These are phyloP conservation scores for Solanum hybrid DNA, from an alignment of 305 asterid species.

Conservation along the genomic window DNA sequence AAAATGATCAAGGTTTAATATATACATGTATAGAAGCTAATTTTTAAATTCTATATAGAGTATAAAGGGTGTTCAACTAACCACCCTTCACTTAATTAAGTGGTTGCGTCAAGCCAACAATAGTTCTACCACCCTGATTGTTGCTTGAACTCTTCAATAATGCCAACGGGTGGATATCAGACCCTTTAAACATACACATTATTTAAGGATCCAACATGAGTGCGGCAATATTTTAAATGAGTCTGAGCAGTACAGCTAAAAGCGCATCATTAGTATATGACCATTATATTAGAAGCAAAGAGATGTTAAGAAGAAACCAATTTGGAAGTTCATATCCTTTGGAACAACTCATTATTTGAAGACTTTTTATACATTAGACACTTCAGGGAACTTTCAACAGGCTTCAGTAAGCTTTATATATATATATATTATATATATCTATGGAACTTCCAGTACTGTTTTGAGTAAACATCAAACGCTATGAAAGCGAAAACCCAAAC, in stretches of 20 bases:
- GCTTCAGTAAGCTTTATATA: constrained; percentile 13
- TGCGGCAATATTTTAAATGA: not conserved
- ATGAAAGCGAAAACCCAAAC: not conserved
- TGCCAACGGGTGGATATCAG: not conserved
- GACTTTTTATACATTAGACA: constrained; percentile 20
- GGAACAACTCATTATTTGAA: constrained; percentile 31
- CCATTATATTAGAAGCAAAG: not conserved
- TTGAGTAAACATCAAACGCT: constrained; percentile 2
- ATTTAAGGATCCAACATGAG: not conserved
- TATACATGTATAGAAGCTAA: not conserved
- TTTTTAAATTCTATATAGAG: not conserved
- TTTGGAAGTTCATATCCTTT: not conserved
- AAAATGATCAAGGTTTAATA: not conserved
- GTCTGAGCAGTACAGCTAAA: not conserved
- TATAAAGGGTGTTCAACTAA: not conserved
- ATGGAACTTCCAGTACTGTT: constrained; percentile 13
- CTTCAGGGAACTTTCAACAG: constrained; percentile 18
- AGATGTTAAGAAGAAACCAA: not conserved
- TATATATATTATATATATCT: constrained; percentile 1
- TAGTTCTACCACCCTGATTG: not conserved
- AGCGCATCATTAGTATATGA: not conserved
- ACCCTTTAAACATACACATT: not conserved
- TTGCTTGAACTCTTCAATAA: not conserved
- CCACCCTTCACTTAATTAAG: not conserved
- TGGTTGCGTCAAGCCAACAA: not conserved